phyloP scores from a whole-genome alignment of 1,139 yeast genomes.

The Ashbya aceris region DNA sequence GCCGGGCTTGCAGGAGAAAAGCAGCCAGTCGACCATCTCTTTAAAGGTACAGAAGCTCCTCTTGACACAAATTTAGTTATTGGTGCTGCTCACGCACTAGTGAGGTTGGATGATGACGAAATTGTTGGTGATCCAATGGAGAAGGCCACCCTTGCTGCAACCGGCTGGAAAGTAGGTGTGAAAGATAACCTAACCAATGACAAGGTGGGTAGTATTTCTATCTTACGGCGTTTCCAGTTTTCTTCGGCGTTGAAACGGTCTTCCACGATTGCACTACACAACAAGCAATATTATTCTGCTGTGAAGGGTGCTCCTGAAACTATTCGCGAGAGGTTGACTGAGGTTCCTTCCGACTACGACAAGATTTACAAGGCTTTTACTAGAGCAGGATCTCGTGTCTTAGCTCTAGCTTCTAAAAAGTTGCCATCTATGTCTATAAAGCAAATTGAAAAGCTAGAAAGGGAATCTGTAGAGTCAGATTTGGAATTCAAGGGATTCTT shows the following conservation, averaged over 20 bases:
- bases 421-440: constrained; percentile 46
- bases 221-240: constrained; percentile 91
- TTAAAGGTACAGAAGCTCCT: constrained; percentile 52
- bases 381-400: constrained; percentile 91
- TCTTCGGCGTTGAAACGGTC: constrained; percentile 94
- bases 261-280: constrained; percentile 69
- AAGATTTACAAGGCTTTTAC: constrained; percentile 84
- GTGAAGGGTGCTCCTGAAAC: constrained; percentile 99
- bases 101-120: constrained; percentile 88
- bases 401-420: constrained; percentile 82
- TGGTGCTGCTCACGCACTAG: constrained; percentile 96
- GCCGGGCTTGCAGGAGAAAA: constrained; percentile 59
- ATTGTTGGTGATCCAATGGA: constrained; percentile 99
- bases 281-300: constrained; percentile 61
- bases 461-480: constrained; percentile 69
- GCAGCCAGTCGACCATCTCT: constrained; percentile 46
- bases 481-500: constrained; percentile 84
- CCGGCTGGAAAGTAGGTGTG: constrained; percentile 75
- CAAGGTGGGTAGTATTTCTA: constrained; percentile 49
- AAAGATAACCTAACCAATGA: constrained; percentile 50
- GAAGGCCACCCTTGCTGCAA: constrained; percentile 83
- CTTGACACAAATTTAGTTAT: constrained; percentile 60
- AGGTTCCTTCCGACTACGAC: constrained; percentile 74
- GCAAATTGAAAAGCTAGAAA: constrained; percentile 47
- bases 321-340: constrained; percentile 61